Evolutionary conservation across 1,139 yeast genomes (phyloP).

Genomic region (Debaryomycetaceae sp.): DNA sequence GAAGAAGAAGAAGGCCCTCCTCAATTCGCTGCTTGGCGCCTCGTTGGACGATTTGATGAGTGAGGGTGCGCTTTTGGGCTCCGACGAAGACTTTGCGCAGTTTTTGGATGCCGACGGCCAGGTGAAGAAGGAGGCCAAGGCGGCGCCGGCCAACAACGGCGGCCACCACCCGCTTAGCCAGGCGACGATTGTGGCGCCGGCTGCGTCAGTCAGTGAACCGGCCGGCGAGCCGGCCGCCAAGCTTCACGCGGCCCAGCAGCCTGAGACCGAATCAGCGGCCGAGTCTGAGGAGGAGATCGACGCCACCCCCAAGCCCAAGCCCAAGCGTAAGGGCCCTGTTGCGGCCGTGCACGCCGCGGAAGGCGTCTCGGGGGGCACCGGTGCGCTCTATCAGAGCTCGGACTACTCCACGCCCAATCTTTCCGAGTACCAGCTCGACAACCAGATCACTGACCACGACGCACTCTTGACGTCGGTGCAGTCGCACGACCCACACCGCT

Average conservation of each 20-base stretch:
- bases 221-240: too few relatives aligned
- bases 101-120: conserved; percentile 51
- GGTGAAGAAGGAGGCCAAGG: conserved; percentile 43
- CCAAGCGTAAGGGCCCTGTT: conserved; percentile 8
- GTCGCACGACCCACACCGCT: conserved; percentile 37
- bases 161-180: too few relatives aligned
- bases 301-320: conserved; percentile 9
- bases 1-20: conserved; percentile 10
- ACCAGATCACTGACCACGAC: conserved; percentile 35
- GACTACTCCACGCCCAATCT: conserved; percentile 45
- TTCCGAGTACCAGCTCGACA: conserved; percentile 42
- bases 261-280: conserved; percentile 4
- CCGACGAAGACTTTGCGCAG: conserved; percentile 51
- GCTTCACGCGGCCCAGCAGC: too few relatives aligned
- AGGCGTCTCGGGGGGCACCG: conserved; percentile 3
- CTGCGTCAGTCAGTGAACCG: too few relatives aligned
- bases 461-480: conserved; percentile 33
- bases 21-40: conserved; percentile 27
- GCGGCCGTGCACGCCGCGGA: conserved; percentile 9
- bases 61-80: conserved; percentile 59
- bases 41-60: conserved; percentile 53
- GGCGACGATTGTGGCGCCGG: too few relatives aligned
- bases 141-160: too few relatives aligned
- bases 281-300: conserved; percentile 6
- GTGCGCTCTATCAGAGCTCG: conserved; percentile 19